Evolutionary conservation across 805 yeast genomes (phyloP), one percentile per base, ranked within the genome.

Genomic region (Clavispora carvajalis): DNA sequence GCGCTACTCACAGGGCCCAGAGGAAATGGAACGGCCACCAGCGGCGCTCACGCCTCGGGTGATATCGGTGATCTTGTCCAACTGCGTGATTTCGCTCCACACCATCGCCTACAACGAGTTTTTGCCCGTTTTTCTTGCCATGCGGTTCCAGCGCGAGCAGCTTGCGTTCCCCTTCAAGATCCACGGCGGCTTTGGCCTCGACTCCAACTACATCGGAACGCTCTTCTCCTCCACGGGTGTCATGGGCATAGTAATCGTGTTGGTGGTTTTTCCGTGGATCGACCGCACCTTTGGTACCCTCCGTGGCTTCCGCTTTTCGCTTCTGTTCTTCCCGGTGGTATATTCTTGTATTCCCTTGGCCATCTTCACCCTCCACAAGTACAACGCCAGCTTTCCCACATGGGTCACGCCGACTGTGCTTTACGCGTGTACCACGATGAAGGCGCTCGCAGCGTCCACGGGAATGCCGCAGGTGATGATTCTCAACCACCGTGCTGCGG

Each of bases 381-480:
- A 56, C 49, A 60, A 60, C 40, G 40, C 44, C 2, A 21, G 21
- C 9, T 43, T 57, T 24, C 69, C 70, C 4, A 11, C 35, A 2
- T 65, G 69, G 69, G 48, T 55, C 6, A 53, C 67, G 5, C 55
- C 60, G 3, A 37, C 47, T 1, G 23, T 51, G 15, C 50, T 65
- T 37, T 65, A 65, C 47, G n/a, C 44, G 6, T 47, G 63, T 33
- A 62, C 67, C 3, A 58, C 66, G 4, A 33, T 63, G 35, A 59
- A 58, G 41, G 54, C 67, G 5, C 54, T 65, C 36, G 68, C 64
- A 1, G 47, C 53, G 7, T 58, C 66, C 7, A 63, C 67, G 0
- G 67, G 69, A 1, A 49, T 62, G 56, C 67, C 69, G 9, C 69
- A 64, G 38, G 55, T 62, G 18, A 57, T 57, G 59, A 42, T 64